These are phyloP conservation scores for Bipolaris sorokiniana DNA, from an alignment of 2,329 filamentous ascomycete species.

Conservation along the genomic window DNA sequence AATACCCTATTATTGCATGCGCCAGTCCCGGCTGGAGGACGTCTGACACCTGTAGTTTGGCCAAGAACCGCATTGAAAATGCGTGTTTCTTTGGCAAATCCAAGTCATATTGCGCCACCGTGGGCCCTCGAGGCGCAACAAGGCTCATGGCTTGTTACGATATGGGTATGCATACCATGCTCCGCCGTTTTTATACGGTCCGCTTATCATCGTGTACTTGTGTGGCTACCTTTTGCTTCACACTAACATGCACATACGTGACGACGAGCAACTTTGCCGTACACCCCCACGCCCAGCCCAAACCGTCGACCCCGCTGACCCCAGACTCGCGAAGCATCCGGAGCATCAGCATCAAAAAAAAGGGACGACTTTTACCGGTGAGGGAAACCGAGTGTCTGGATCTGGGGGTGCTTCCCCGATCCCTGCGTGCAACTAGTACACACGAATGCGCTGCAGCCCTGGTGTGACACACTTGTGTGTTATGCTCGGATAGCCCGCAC, in stretches of 20 bases:
- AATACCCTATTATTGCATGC: conserved; percentile 4
- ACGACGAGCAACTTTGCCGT: conserved; percentile 18
- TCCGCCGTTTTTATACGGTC: background rate
- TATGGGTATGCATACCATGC: conserved; percentile 6
- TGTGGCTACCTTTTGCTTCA: conserved; percentile 6
- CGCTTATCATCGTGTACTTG: conserved; percentile 13
- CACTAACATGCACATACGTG: conserved; percentile 3
- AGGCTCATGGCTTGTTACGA: conserved; percentile 12
- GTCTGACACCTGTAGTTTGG: background rate
- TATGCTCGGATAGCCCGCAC: conserved; percentile 10
- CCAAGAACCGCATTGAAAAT: background rate
- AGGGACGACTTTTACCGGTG: conserved; percentile 24
- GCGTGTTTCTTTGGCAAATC: conserved; percentile 1
- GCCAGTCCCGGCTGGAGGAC: conserved; percentile 3
- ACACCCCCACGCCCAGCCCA: conserved; percentile 21
- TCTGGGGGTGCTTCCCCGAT: conserved; percentile 32
- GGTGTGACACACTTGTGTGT: conserved; percentile 21
- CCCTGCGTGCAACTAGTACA: conserved; percentile 19
- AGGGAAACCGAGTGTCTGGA: conserved; percentile 27
- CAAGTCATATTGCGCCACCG: conserved; percentile 7
- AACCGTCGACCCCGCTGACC: conserved; percentile 20
- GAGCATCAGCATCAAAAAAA: conserved; percentile 20
- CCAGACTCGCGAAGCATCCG: conserved; percentile 19
- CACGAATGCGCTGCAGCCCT: conserved; percentile 13
- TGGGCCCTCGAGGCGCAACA: conserved; percentile 5